Evolutionary conservation across 768 basidiomycete species (phyloP).

Genomic region (Symmetrospora coprosmae): DNA sequence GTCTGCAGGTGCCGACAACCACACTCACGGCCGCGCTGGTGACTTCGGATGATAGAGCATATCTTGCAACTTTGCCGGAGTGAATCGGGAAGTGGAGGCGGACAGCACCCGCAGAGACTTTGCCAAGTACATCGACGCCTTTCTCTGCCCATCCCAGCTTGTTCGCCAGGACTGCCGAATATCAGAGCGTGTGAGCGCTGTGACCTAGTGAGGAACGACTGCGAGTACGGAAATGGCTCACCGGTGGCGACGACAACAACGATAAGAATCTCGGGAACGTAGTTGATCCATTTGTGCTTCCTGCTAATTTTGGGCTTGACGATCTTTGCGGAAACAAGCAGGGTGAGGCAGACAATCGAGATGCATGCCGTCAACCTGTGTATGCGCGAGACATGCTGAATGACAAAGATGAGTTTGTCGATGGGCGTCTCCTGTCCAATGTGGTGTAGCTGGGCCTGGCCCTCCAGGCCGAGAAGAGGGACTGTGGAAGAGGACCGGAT

Average conservation of each 20-base stretch:
- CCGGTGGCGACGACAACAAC: conserved; percentile 71
- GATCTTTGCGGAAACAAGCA: conserved; percentile 50
- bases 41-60: background rate
- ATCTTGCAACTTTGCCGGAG: conserved; percentile 43
- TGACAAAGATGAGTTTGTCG: conserved; percentile 63
- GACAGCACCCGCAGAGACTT: conserved; percentile 48
- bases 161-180: conserved; percentile 21
- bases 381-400: conserved; percentile 42
- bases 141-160: conserved; percentile 31
- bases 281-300: conserved; percentile 51
- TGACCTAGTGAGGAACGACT: background rate
- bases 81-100: conserved; percentile 65
- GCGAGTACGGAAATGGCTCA: conserved; percentile 39
- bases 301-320: conserved; percentile 43
- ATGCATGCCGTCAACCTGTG: conserved; percentile 59
- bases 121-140: conserved; percentile 72
- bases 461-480: conserved; percentile 27
- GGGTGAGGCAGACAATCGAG: conserved; percentile 54
- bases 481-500: background rate
- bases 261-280: conserved; percentile 59
- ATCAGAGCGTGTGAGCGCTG: too few relatives aligned
- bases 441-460: background rate
- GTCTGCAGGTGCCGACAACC: too few relatives aligned
- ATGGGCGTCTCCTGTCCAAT: conserved; percentile 48
- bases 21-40: background rate